Conservation (phyloP, 805 yeast genomes). For the Blastobotrys parvus region DNA sequence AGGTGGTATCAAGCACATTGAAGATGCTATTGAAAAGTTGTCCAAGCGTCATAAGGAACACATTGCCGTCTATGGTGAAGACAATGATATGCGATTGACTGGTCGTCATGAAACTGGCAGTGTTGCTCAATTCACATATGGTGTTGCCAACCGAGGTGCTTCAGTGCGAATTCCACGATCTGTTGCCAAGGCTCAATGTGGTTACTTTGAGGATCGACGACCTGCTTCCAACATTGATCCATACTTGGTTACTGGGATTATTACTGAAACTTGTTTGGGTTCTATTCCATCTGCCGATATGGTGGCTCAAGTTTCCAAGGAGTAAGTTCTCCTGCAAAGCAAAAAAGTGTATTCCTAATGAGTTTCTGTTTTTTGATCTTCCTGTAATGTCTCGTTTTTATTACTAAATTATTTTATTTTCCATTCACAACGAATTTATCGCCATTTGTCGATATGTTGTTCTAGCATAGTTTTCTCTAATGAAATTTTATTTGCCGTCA, state of each 20-base stretch:
- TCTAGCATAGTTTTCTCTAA: too few relatives aligned
- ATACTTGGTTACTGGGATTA: conserved; percentile 95
- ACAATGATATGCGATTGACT: conserved; percentile 90
- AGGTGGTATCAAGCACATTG: conserved; percentile 95
- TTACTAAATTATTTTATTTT: too few relatives aligned
- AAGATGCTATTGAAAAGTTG: conserved; percentile 84
- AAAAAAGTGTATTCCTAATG: not conserved
- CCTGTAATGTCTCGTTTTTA: not conserved
- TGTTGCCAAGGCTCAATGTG: conserved; percentile 95
- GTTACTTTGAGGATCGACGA: conserved; percentile 99
- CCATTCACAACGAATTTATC: too few relatives aligned
- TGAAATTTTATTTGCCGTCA: too few relatives aligned
- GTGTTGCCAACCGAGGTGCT: conserved; percentile 99
- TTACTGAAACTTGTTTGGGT: conserved; percentile 95
- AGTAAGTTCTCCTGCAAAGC: not conserved
- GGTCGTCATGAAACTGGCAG: conserved; percentile 99
- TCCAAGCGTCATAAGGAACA: conserved; percentile 96
- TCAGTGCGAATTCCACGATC: conserved; percentile 98
- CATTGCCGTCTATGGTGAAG: conserved; percentile 89
- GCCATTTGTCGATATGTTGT: too few relatives aligned
- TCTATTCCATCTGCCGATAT: conserved; percentile 91
- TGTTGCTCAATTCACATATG: conserved; percentile 80
- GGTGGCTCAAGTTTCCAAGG: conserved; percentile 62
- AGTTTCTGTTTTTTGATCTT: not conserved
- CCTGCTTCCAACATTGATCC: conserved; percentile 99